Percentiles rank a stretch among this genome's conserved stretches.
These are phyloP conservation scores for Apostasia ramifera DNA, from an alignment of 106 monocot species.

Conservation along the genomic window DNA sequence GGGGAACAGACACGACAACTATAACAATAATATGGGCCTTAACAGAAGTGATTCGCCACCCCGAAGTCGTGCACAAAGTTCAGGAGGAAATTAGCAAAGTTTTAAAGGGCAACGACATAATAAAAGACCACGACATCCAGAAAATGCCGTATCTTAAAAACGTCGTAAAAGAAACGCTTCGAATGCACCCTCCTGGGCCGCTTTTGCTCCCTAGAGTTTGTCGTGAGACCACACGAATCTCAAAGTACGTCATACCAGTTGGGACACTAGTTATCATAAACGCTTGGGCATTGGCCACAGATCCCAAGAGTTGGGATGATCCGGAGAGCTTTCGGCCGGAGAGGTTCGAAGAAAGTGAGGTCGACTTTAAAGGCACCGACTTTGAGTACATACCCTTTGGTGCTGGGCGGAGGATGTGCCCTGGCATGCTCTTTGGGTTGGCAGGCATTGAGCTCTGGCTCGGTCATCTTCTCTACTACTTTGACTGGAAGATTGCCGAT, in stretches of 20 bases:
- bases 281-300: neutral
- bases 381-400: slow-evolving; percentile 4
- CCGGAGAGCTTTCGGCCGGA: neutral
- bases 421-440: neutral
- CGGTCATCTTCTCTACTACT: neutral
- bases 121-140: neutral
- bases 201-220: neutral
- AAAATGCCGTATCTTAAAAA: neutral
- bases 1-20: neutral
- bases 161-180: neutral
- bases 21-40: neutral
- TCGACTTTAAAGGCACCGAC: neutral
- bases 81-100: neutral
- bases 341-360: neutral
- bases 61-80: too few species aligned
- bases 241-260: neutral
- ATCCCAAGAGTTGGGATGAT: slow-evolving; percentile 1
- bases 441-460: neutral
- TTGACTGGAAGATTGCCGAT: neutral
- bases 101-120: neutral
- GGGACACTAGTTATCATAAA: neutral
- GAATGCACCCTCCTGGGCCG: neutral
- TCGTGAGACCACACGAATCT: neutral
- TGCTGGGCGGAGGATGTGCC: neutral
- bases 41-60: too few species aligned